Base-by-base conservation (phyloP, 768 basidiomycete genomes). In the Russula earlei region DNA sequence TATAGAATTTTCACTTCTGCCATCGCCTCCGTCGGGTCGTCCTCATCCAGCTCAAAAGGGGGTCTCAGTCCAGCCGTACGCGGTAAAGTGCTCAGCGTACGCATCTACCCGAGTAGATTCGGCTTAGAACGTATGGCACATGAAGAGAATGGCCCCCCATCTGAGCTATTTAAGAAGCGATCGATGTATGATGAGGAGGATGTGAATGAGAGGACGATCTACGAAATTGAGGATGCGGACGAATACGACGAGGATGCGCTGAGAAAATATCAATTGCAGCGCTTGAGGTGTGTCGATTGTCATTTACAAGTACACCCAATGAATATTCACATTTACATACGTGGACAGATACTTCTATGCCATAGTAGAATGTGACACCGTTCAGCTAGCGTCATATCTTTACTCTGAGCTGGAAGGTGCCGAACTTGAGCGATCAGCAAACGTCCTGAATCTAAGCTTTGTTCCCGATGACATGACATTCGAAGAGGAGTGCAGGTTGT, bases 341-440 rank as follows among this genome's bases (percentile, higher is more conserved):
- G 12, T 38, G 27, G 51, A 42, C 52, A 96, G 93, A 55, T 99
- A 97, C 68, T 95, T 90, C 67, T 99, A 97, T 70, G 95, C 95
- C 14, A 79, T 99, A 52, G 84, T 91, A 2, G 87, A 89, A 49
- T 98, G 91, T 70, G 87, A 94, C 64, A 77, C 85, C 1, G 74
- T 80, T 10, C 77, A 82, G 33, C 77, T 92, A 4, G 91, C 94
- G 9, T 74, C 79, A 2, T 84, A 92, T 66, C 81, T 94, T 29
- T 87, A 86, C 66, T 70, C 77, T 31, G 93, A 98, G 67, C 77
- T 97, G 24, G 89, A 97, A 62, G 93, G 92, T 15, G 90, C 95
- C 2, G 96, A 99, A 68, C 79, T 98, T 15, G 96, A 98, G 69
- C 83, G 92, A 29, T 96, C 95, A 1, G 95, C 96, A 3, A 99